Evolutionary conservation across 345 rosid species (phyloP), one percentile per base, ranked within the genome.

Genomic region (Excoecaria cochinchinensis): DNA sequence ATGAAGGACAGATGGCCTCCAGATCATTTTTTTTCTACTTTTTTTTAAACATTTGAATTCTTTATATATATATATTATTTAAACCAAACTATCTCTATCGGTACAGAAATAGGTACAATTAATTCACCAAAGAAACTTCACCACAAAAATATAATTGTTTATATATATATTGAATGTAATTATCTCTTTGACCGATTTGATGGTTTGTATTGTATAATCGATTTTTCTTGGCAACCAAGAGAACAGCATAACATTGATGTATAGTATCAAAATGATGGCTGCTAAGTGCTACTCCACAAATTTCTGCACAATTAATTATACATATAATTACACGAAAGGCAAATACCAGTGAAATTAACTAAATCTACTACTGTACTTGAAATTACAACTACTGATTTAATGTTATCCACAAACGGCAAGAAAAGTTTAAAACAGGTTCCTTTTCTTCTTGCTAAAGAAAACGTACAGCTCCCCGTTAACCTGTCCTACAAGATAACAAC

Each of bases 1-100:
- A 76, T 79, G 74, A 48, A 77, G 4, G 16, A 55, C 76, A 78
- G 74, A 25, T 61, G 71, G 75, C 76, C 52, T 69, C 77, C 83
- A 75, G 55, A 53, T 64, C 15, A 44, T 63, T 68, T 22, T 58
- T 11, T n/a, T 22, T 52, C 5, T 52, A 17, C 5, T 52, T 6
- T 24, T 52, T 5, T 53, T 31, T 31, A 31, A 31, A 31, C 47
- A 44, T 44, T 8, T 44, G 6, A 44, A 44, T 44, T 44, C 47
- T 44, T 44, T 31, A 31, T 31, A 31, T 31, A 31, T 31, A 31
- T 31, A 31, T n/a, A n/a, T n/a, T n/a, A n/a, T n/a, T 31, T 31
- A 2, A 31, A 31, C 31, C 31, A 31, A 31, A 31, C 31, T 31
- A 1, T 31, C 31, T 31, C 31, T 31, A 31, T 31, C 31, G 31